Evolutionary conservation across 371 early-diverging fungal species (phyloP).

Genomic region (Enteropsectra breve): DNA sequence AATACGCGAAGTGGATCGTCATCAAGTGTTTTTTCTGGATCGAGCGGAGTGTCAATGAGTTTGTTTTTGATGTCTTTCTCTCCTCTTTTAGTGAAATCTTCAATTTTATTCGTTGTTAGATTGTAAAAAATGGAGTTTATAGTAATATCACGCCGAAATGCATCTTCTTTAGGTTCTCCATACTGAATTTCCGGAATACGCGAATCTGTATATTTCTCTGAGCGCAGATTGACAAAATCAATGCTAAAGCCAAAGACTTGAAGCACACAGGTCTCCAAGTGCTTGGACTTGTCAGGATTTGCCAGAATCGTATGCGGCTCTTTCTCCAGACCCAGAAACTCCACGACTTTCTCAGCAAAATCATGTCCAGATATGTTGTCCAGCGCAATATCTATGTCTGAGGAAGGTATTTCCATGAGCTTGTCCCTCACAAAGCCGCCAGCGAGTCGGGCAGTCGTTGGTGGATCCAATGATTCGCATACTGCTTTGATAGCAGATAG

Average conservation of each 20-base stretch:
- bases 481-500: constrained; percentile 5
- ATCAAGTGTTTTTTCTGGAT: constrained; percentile 75
- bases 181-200: constrained; percentile 74
- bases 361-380: constrained; percentile 83
- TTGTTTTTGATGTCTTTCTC: constrained; percentile 53
- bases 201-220: constrained; percentile 73
- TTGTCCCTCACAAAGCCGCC: constrained; percentile 62
- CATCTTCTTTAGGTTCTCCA: constrained; percentile 88
- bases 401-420: constrained; percentile 72
- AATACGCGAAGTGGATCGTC: constrained; percentile 95
- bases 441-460: constrained; percentile 51
- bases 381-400: constrained; percentile 89
- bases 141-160: constrained; percentile 84
- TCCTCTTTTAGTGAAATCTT: constrained; percentile 73
- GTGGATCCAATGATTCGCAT: constrained; percentile 7
- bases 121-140: constrained; percentile 97
- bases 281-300: constrained; percentile 92
- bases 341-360: constrained; percentile 68
- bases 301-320: constrained; percentile 70
- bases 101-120: constrained; percentile 71
- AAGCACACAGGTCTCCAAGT: constrained; percentile 89
- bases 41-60: constrained; percentile 72
- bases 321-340: constrained; percentile 41
- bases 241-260: constrained; percentile 68
- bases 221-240: constrained; percentile 89